Percentiles rank a stretch among this genome's conserved stretches.
These are phyloP conservation scores for Globisporangium takayamanum DNA, from an alignment of 352 stramenopile genomes.

Conservation along the genomic window DNA sequence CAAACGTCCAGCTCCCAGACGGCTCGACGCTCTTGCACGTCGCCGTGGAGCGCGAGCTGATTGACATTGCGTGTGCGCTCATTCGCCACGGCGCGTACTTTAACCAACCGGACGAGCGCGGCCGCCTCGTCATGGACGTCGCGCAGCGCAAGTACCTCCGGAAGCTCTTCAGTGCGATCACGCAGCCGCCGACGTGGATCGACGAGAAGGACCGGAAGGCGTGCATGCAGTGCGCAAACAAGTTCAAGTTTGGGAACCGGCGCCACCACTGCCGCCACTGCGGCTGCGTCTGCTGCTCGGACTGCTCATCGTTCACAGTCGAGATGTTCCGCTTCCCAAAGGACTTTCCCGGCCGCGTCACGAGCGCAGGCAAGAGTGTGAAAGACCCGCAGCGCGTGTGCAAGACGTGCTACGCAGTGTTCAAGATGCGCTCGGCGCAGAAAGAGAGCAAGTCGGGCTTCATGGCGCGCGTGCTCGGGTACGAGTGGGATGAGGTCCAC, in stretches of 20 bases:
- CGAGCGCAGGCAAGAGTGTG: conserved; percentile 50
- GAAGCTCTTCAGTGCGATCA: conserved; percentile 79
- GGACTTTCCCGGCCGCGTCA: conserved; percentile 68
- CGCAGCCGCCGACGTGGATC: conserved; percentile 68
- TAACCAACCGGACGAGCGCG: conserved; percentile 66
- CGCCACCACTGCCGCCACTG: conserved; percentile 85
- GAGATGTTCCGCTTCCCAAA: conserved; percentile 83
- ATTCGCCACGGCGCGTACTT: conserved; percentile 67
- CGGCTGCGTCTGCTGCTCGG: conserved; percentile 76
- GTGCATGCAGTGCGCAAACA: conserved; percentile 68
- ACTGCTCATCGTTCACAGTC: conserved; percentile 73
- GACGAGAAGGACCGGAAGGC: conserved; percentile 61
- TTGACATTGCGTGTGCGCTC: conserved; percentile 68
- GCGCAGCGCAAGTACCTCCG: conserved; percentile 75
- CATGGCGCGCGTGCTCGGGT: conserved; percentile 73
- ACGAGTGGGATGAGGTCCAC: conserved; percentile 82
- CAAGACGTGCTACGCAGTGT: conserved; percentile 76
- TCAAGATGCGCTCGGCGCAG: conserved; percentile 76
- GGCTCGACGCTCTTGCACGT: conserved; percentile 83
- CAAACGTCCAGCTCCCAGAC: conserved; percentile 67
- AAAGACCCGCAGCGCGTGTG: conserved; percentile 82
- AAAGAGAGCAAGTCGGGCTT: conserved; percentile 84
- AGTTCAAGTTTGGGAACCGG: conserved; percentile 76
- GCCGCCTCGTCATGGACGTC: conserved; percentile 69
- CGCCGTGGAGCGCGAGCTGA: conserved; percentile 72